Conservation (phyloP, 495 filamentous ascomycete genomes). For the Penicillium atrosanguineum region DNA sequence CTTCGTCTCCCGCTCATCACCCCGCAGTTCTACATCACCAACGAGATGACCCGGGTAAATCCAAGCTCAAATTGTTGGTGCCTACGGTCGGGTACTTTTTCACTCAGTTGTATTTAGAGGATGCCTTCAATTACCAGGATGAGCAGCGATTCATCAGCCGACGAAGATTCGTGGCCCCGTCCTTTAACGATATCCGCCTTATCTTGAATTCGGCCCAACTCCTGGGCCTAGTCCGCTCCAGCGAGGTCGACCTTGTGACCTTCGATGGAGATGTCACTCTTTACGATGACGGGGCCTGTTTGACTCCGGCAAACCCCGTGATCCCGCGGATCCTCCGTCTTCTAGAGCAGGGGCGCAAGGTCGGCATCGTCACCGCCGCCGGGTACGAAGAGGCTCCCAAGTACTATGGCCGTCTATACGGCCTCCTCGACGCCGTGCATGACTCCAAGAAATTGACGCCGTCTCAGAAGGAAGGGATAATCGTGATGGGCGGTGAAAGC, state of each 20-base stretch:
- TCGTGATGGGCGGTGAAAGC: conserved; percentile 89
- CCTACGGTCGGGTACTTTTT: conserved; percentile 90
- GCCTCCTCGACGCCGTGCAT: conserved; percentile 80
- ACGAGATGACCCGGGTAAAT: conserved; percentile 59
- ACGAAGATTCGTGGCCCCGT: conserved; percentile 90
- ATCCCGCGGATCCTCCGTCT: conserved; percentile 74
- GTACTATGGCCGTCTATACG: conserved; percentile 82
- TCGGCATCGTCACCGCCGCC: conserved; percentile 95
- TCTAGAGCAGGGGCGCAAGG: conserved; percentile 58
- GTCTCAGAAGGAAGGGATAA: conserved; percentile 67
- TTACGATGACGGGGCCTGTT: conserved; percentile 85
- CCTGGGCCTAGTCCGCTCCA: conserved; percentile 69
- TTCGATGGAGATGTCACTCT: conserved; percentile 98
- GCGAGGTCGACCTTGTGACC: conserved; percentile 72
- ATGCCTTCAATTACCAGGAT: conserved; percentile 92
- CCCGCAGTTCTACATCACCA: conserved; percentile 64
- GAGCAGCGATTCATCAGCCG: conserved; percentile 78
- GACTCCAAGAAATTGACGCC: conserved; percentile 54
- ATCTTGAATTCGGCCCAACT: conserved; percentile 94
- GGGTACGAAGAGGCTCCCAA: conserved; percentile 84
- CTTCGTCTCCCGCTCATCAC: background rate
- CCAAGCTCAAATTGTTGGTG: conserved; percentile 90
- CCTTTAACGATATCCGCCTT: conserved; percentile 94
- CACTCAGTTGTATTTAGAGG: conserved; percentile 77
- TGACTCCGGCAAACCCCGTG: conserved; percentile 70